These are phyloP conservation scores for Starmerella stigmatis DNA, from an alignment of 805 yeast species.

Conservation along the genomic window DNA sequence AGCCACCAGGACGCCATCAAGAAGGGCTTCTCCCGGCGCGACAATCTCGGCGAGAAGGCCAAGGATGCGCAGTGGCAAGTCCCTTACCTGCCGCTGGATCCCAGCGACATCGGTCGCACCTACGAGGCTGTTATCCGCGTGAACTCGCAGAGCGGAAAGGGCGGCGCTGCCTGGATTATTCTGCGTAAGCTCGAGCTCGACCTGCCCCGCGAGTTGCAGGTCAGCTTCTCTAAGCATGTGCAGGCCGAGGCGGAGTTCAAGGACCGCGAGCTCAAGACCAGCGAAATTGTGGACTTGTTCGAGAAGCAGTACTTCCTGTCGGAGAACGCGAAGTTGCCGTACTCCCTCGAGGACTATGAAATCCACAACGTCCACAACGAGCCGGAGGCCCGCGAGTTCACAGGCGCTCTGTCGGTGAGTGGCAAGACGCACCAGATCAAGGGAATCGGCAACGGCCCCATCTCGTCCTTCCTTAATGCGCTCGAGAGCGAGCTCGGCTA, in stretches of 20 bases:
- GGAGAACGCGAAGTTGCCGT: slow-evolving; percentile 34
- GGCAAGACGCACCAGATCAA: slow-evolving; percentile 34
- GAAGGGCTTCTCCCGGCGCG: slow-evolving; percentile 55
- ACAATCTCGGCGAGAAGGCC: slow-evolving; percentile 29
- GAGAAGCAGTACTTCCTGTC: slow-evolving; percentile 44
- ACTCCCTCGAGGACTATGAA: slow-evolving; percentile 36
- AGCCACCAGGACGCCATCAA: slow-evolving; percentile 86
- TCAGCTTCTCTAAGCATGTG: slow-evolving; percentile 60
- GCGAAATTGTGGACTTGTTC: slow-evolving; percentile 57
- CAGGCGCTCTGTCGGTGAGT: slow-evolving; percentile 31
- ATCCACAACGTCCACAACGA: slow-evolving; percentile 48
- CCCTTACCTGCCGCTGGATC: slow-evolving; percentile 78
- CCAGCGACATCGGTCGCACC: slow-evolving; percentile 75
- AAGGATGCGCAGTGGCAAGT: slow-evolving; percentile 48
- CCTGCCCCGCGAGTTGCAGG: slow-evolving; percentile 70
- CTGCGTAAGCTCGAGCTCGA: slow-evolving; percentile 65
- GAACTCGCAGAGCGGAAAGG: slow-evolving; percentile 80
- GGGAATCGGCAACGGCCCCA: slow-evolving; percentile 76
- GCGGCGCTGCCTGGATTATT: slow-evolving; percentile 84
- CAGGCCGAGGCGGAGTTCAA: slow-evolving; percentile 57
- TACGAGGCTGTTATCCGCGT: slow-evolving; percentile 87
- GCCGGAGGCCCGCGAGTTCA: slow-evolving; percentile 26
- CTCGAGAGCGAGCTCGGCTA: slow-evolving; percentile 40
- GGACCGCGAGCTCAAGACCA: slow-evolving; percentile 59
- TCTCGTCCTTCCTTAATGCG: slow-evolving; percentile 63